Base-by-base conservation (phyloP, 129 eudicot genomes). In the Helichrysum umbraculigerum region DNA sequence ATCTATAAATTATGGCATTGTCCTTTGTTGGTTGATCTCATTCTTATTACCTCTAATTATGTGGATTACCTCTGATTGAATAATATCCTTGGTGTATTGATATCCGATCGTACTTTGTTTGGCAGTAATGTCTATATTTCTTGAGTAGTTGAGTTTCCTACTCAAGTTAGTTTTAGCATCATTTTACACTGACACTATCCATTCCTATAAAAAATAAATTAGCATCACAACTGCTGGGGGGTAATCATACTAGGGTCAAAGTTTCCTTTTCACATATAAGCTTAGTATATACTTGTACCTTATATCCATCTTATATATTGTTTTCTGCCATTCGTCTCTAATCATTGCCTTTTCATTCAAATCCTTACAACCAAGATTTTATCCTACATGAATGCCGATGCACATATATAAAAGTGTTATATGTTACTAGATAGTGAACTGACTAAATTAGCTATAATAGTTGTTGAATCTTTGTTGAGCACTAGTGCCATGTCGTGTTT, bases 381-480 rank as follows among this genome's bases (percentile, higher is more conserved):
- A 47, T 47, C 54, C 5, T 11, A 47, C n/a, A 47, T 47, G 35
- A 5, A 51, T 54, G 28, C 41, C 37, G 6, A 6, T 50, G 71
- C 61, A 41, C 70, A n/a, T 22, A 10, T 29, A 20, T 33, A 59
- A 1, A 4, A 20, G 20, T 41, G 70, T 59, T 39, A 33, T 17
- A 30, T 30, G 21, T 69, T 76, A 0, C 19, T 68, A 68, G 42
- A 30, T 29, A 70, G 44, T 59, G 12, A 77, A 54, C 34, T 37
- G 28, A 72, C 54, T n/a, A 68, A 76, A 39, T 28, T 61, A 70
- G 76, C 65, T 29, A 42, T n/a, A 61, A 39, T 35, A 61, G 63
- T 71, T 71, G 37, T 29, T 61, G 14, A 33, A 62, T 59, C 28
- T 59, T 70, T 70, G 52, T 60, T 59, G 71, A 70, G 41, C n/a